Percentiles rank a stretch among this genome's conserved stretches.
Conservation (phyloP, 208 protist species). For the Acanthamoeba royreba region DNA sequence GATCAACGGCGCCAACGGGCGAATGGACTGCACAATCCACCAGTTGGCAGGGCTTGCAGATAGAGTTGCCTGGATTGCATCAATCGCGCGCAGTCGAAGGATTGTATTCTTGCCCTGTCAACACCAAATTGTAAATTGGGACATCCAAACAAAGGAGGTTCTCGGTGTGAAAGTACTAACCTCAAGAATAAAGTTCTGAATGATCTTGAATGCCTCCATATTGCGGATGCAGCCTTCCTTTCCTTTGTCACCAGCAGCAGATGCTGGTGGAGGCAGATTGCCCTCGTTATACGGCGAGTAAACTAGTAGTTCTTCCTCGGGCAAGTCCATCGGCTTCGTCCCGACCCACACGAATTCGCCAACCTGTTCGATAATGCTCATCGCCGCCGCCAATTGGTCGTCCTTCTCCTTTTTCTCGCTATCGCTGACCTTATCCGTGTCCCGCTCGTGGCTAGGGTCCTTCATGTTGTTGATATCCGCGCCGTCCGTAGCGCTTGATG, state of each 20-base stretch:
- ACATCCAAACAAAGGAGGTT: too few relatives aligned
- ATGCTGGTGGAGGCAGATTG: background rate
- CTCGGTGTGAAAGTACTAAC: background rate
- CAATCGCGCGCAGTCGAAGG: background rate
- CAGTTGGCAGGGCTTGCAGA: background rate
- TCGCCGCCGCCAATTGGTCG: background rate
- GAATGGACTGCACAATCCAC: background rate
- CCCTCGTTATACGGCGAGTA: slow-evolving; percentile 31
- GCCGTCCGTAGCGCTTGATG: background rate
- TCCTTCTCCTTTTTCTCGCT: background rate
- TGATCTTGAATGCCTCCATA: background rate
- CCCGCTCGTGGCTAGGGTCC: background rate
- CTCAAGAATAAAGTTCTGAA: background rate
- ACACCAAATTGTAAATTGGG: too few relatives aligned
- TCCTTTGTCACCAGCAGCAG: background rate
- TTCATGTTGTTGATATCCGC: background rate
- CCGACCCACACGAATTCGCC: slow-evolving; percentile 31
- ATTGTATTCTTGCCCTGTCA: background rate
- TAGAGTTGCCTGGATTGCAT: background rate
- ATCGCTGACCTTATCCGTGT: background rate
- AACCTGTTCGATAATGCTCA: background rate
- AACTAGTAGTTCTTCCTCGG: background rate
- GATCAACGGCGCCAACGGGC: background rate
- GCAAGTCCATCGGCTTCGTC: background rate
- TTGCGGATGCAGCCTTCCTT: background rate